Percentiles rank a stretch among this genome's conserved stretches.
These are phyloP conservation scores for Hanseniaspora vineae DNA, from an alignment of 805 yeast genomes.

Conservation along the genomic window DNA sequence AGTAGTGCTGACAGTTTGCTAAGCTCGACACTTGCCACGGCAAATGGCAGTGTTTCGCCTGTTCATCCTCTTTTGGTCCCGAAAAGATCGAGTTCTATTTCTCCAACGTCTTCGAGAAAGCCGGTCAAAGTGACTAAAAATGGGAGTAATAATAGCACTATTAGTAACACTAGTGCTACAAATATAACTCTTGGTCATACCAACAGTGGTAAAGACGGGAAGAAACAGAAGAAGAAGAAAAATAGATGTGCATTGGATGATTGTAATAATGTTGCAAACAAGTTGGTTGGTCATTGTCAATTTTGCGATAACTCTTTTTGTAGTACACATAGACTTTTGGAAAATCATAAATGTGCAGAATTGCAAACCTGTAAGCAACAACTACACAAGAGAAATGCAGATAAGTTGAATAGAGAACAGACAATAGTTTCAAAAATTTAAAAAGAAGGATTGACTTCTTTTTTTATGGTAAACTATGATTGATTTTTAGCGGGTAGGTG, in stretches of 20 bases:
- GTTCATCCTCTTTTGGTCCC: background rate
- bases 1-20: too few relatives aligned
- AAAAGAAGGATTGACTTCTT: too few relatives aligned
- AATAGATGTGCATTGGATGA: constrained; percentile 37
- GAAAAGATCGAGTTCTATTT: background rate
- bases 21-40: too few relatives aligned
- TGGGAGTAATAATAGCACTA: background rate
- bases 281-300: constrained; percentile 68
- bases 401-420: constrained; percentile 71
- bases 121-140: too few relatives aligned
- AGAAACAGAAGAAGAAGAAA: constrained; percentile 22
- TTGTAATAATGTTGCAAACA: constrained; percentile 53
- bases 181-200: background rate
- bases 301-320: constrained; percentile 79
- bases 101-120: background rate
- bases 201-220: constrained; percentile 1
- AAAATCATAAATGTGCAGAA: constrained; percentile 72
- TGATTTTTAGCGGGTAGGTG: too few relatives aligned
- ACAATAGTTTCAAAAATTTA: constrained; percentile 41
- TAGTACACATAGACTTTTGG: constrained; percentile 75
- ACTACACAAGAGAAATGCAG: constrained; percentile 75
- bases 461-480: too few relatives aligned
- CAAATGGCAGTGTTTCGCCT: too few relatives aligned
- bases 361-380: constrained; percentile 69
- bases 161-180: background rate